These are phyloP conservation scores for Bassia scoparia DNA, from an alignment of 148 eudicot genomes.

Conservation along the genomic window DNA sequence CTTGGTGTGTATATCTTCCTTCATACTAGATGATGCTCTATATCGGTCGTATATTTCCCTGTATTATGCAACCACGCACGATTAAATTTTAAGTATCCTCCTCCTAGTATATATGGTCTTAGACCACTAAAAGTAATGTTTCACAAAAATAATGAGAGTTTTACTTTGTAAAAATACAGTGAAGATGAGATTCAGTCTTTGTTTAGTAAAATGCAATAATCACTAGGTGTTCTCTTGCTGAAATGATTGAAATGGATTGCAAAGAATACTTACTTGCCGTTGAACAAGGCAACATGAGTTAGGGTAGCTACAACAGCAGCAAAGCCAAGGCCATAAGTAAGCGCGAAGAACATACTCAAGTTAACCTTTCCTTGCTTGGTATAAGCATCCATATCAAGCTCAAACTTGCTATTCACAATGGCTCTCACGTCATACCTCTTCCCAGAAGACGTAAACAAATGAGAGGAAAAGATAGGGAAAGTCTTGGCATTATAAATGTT, in stretches of 20 bases:
- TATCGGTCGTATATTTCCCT: constrained; percentile 75
- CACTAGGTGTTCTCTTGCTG: too few species aligned
- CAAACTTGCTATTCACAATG: constrained; percentile 21
- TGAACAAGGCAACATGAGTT: constrained; percentile 69
- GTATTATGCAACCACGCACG: not conserved
- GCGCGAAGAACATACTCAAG: constrained; percentile 9
- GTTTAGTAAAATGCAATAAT: too few species aligned
- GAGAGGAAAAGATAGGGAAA: constrained; percentile 25
- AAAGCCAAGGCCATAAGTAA: constrained; percentile 83
- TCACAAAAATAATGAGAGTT: too few species aligned
- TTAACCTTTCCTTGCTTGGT: not conserved
- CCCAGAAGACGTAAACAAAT: not conserved
- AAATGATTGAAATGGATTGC: too few species aligned
- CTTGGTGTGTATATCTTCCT: constrained; percentile 79
- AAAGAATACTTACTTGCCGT: constrained; percentile 56
- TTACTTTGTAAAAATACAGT: too few species aligned
- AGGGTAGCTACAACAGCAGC: constrained; percentile 79
- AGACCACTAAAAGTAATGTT: too few species aligned
- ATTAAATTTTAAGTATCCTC: too few species aligned
- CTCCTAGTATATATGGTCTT: too few species aligned
- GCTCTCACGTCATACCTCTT: not conserved
- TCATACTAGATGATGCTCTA: constrained; percentile 61
- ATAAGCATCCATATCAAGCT: not conserved
- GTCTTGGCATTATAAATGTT: not conserved
- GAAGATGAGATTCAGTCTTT: too few species aligned